phyloP scores from a whole-genome alignment of 1,139 yeast genomes.

The Blastobotrys persicus region DNA sequence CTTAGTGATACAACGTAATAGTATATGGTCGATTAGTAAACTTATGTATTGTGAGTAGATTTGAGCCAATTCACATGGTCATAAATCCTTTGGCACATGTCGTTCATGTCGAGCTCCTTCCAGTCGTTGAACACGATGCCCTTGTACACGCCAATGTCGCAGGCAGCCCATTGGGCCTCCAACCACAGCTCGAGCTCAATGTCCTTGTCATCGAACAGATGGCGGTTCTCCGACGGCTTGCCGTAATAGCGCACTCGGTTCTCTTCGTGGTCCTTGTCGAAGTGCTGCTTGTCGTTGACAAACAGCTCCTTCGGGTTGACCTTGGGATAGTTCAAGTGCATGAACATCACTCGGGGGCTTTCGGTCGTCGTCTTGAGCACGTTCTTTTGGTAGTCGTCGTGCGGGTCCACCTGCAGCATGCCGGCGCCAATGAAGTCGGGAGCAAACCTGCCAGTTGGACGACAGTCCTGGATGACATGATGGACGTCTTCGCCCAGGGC shows the following conservation, averaged over 20 bases:
- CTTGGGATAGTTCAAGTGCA: slow-evolving; percentile 67
- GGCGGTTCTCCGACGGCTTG: slow-evolving; percentile 46
- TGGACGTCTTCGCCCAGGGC: slow-evolving; percentile 60
- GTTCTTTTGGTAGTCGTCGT: slow-evolving; percentile 46
- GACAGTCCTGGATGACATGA: slow-evolving; percentile 60
- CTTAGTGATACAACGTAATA: background rate
- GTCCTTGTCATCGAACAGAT: slow-evolving; percentile 40
- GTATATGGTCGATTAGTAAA: background rate
- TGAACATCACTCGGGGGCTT: slow-evolving; percentile 50
- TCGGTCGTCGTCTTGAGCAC: slow-evolving; percentile 22
- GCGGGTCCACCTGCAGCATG: slow-evolving; percentile 73
- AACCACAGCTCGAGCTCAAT: slow-evolving; percentile 62
- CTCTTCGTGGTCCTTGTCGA: slow-evolving; percentile 44
- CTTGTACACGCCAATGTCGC: slow-evolving; percentile 42
- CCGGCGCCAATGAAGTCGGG: slow-evolving; percentile 56
- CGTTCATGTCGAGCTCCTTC: slow-evolving; percentile 45
- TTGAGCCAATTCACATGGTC: slow-evolving; percentile 35
- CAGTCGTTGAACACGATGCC: slow-evolving; percentile 49
- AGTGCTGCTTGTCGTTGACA: slow-evolving; percentile 28
- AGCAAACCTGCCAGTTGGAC: slow-evolving; percentile 42
- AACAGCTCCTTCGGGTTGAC: slow-evolving; percentile 48
- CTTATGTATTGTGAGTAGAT: slow-evolving; percentile 21
- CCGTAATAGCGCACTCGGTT: slow-evolving; percentile 55
- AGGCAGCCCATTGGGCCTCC: slow-evolving; percentile 55
- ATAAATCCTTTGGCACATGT: slow-evolving; percentile 30